Base-by-base conservation (phyloP, 139 green algal genomes). In the Chlamydomonas sphaeroides region DNA sequence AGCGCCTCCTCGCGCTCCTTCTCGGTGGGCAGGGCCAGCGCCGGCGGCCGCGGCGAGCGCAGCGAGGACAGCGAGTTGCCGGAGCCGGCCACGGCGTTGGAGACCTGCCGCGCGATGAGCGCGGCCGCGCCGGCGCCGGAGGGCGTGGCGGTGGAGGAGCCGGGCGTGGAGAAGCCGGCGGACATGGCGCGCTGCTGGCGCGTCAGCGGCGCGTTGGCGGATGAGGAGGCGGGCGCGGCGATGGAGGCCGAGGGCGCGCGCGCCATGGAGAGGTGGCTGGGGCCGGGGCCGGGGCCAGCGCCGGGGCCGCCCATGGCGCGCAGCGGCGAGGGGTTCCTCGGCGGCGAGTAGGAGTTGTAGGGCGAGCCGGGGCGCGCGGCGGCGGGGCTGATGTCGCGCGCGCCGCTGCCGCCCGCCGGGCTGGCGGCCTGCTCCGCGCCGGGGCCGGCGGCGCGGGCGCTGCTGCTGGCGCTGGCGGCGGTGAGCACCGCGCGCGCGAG, bases 1-100 rank as follows among this genome's bases (percentile, higher is more conserved):
- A 81, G 74, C 30, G 61, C 30, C 74, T 71, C 74, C 28, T 81
- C 74, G n/a, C 74, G 74, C 42, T 81, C 74, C 20, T 32, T 30
- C n/a, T 81, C 74, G 4, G 7, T 72, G 0, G 74, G 74, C n/a
- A 81, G 74, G 41, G 74, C 59, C 45, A 83, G 63, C 21, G 63
- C 17, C 20, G 63, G 76, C 63, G 63, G 76, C 23, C 76, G 63
- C 23, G 76, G 76, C 4, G 63, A 75, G 25, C 76, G 76, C 20
- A 65, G 42, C 39, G 62, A 66, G 2, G 76, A 53, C 28, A 21
- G 0, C 1, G 76, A 32, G n/a, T 2, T 1, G 28, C 30, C 69
- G 48, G 45, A 32, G 32, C 17, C 20, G 6, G 45, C 17, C 38
- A 80, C 5, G 15, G 38, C 15, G 38, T 6, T 26, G 33, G 33